Conservation (phyloP, 768 basidiomycete species). For the Lentinula guzmanii region DNA sequence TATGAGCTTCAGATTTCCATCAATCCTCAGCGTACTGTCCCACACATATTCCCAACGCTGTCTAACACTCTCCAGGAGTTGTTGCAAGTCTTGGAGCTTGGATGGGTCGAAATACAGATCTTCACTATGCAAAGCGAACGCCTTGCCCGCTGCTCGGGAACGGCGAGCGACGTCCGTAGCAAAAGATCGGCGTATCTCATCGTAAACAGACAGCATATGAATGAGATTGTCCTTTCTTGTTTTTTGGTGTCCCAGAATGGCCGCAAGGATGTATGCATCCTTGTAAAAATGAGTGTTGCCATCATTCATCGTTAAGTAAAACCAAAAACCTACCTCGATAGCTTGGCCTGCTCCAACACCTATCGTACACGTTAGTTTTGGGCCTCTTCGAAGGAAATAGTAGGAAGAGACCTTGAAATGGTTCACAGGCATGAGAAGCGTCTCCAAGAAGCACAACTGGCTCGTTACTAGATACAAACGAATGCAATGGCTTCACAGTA, state of each 20-base stretch:
- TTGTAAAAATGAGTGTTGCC: neutral
- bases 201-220: conserved; percentile 23
- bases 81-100: conserved; percentile 10
- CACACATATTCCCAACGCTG: neutral
- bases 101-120: conserved; percentile 17
- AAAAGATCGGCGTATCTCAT: conserved; percentile 31
- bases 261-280: conserved; percentile 8
- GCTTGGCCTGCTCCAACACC: conserved; percentile 34
- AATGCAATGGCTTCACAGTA: conserved; percentile 19
- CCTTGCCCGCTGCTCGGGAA: conserved; percentile 12
- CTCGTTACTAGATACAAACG: conserved; percentile 17
- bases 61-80: neutral
- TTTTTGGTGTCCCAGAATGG: conserved; percentile 3
- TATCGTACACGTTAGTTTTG: conserved; percentile 7
- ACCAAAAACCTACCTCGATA: conserved; percentile 22
- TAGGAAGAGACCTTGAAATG: neutral
- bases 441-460: conserved; percentile 29
- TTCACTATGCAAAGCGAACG: conserved; percentile 12
- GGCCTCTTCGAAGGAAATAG: neutral
- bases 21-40: neutral
- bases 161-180: conserved; percentile 18
- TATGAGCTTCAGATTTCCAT: neutral
- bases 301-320: too few species aligned
- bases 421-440: conserved; percentile 14
- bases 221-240: conserved; percentile 14